Conservation (phyloP, 371 early-diverging fungal genomes). For the Mycotypha africana region DNA sequence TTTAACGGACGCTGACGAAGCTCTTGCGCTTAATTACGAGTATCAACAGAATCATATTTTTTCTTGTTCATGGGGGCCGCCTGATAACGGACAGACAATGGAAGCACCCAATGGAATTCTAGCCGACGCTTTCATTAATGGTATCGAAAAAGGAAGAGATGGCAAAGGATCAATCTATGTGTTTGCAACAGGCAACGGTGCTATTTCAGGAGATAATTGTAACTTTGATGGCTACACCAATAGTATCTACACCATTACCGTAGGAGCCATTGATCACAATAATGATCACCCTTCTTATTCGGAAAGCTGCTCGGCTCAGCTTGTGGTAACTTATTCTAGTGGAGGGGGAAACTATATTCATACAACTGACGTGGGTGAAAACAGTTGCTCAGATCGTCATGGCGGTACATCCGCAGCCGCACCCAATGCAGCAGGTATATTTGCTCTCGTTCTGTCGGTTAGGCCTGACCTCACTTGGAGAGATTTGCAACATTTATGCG, state of each 20-base stretch:
- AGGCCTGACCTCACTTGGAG: slow-evolving; percentile 92
- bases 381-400: slow-evolving; percentile 69
- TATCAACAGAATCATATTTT: slow-evolving; percentile 88
- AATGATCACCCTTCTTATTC: slow-evolving; percentile 82
- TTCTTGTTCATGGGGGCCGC: slow-evolving; percentile 95
- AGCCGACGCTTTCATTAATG: slow-evolving; percentile 76
- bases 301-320: slow-evolving; percentile 86
- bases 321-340: slow-evolving; percentile 87
- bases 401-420: slow-evolving; percentile 98
- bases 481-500: slow-evolving; percentile 82
- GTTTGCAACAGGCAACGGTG: slow-evolving; percentile 96
- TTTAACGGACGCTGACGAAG: slow-evolving; percentile 88
- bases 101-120: slow-evolving; percentile 85
- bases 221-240: slow-evolving; percentile 98
- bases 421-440: slow-evolving; percentile 90
- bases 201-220: slow-evolving; percentile 78
- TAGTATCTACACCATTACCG: slow-evolving; percentile 90
- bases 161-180: slow-evolving; percentile 90
- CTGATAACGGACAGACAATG: slow-evolving; percentile 85
- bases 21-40: slow-evolving; percentile 81
- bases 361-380: slow-evolving; percentile 78
- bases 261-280: slow-evolving; percentile 80
- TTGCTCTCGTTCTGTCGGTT: slow-evolving; percentile 82
- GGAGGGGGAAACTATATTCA: slow-evolving; percentile 71
- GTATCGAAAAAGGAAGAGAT: slow-evolving; percentile 76